These are phyloP conservation scores for Panaeolus papilionaceus DNA, from an alignment of 768 basidiomycete genomes.

Conservation along the genomic window DNA sequence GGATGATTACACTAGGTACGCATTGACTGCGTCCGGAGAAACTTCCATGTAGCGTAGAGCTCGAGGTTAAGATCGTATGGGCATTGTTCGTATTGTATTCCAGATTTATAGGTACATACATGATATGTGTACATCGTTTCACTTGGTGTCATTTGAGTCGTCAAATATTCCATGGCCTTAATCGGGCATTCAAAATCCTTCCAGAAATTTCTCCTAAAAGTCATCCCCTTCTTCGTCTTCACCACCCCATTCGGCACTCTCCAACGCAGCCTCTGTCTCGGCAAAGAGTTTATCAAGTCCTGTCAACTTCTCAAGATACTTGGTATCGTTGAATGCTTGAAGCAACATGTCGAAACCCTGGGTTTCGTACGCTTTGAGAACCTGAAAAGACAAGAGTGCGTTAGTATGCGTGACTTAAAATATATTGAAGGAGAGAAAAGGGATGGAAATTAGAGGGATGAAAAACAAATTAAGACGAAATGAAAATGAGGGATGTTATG, in stretches of 20 bases:
- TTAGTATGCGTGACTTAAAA: background rate
- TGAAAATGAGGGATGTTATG: no score
- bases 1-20: conserved; percentile 40
- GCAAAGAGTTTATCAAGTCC: conserved; percentile 80
- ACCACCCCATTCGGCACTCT: conserved; percentile 81
- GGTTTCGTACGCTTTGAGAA: conserved; percentile 82
- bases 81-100: conserved; percentile 15
- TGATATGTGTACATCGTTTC: background rate
- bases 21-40: conserved; percentile 20
- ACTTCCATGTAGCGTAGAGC: background rate
- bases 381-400: conserved; percentile 43
- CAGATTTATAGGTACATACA: conserved; percentile 1
- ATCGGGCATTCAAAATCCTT: no score
- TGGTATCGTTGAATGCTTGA: conserved; percentile 81
- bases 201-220: conserved; percentile 7
- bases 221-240: conserved; percentile 51
- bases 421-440: background rate
- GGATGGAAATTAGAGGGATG: no score
- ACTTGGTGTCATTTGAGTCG: background rate
- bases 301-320: conserved; percentile 76
- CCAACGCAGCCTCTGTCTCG: conserved; percentile 75
- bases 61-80: background rate
- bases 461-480: no score
- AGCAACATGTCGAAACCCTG: conserved; percentile 82
- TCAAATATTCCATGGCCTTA: no score